phyloP scores from a whole-genome alignment of 2,329 filamentous ascomycete species.

The Botrytis medusae region DNA sequence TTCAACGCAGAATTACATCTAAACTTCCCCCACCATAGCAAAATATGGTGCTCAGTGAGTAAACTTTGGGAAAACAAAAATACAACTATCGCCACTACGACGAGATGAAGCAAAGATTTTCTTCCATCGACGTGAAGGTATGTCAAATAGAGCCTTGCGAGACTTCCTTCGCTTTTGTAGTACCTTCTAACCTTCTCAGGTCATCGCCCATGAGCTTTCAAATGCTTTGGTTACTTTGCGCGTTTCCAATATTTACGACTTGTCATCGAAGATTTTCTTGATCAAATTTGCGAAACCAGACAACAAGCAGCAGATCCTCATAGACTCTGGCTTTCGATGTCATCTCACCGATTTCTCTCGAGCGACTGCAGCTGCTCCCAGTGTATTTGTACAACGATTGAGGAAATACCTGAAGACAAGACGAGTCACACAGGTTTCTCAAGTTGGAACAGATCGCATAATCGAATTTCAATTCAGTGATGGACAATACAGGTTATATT shows the following conservation, averaged over 20 bases:
- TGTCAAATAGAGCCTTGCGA: not conserved
- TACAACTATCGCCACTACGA: constrained; percentile 1
- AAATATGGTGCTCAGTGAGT: not conserved
- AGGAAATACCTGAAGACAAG: constrained; percentile 88
- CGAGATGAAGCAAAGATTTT: constrained; percentile 75
- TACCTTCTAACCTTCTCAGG: constrained; percentile 49
- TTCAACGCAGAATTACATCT: not conserved
- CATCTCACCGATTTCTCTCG: constrained; percentile 90
- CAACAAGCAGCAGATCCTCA: constrained; percentile 81
- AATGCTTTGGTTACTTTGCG: constrained; percentile 73
- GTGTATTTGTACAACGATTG: constrained; percentile 78
- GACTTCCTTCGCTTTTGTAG: constrained; percentile 7
- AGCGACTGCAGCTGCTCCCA: constrained; percentile 80
- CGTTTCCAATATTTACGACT: constrained; percentile 91
- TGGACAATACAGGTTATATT: constrained; percentile 79
- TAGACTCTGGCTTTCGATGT: constrained; percentile 94
- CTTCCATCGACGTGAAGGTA: constrained; percentile 75
- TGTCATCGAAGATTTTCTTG: constrained; percentile 92
- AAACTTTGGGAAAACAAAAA: not conserved
- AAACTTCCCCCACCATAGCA: constrained; percentile 13
- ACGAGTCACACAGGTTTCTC: constrained; percentile 74
- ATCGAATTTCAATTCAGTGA: constrained; percentile 92
- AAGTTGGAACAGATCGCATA: constrained; percentile 91
- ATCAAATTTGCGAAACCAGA: constrained; percentile 93
- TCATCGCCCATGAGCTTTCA: constrained; percentile 91